Evolutionary conservation across 2,329 filamentous ascomycete species (phyloP).

Genomic region (Phialophora expanda): DNA sequence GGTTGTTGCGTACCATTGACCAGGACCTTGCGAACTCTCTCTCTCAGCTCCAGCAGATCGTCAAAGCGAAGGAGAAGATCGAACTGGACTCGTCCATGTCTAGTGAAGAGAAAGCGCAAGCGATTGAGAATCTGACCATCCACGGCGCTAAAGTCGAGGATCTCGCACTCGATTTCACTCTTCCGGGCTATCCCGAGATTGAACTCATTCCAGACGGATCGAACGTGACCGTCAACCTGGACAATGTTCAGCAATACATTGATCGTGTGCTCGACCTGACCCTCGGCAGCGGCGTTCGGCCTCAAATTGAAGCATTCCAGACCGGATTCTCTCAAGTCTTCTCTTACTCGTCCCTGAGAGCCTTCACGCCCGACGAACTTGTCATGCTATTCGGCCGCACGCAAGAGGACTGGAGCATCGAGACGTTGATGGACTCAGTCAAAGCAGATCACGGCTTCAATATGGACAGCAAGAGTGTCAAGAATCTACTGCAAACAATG

Average conservation of each 20-base stretch:
- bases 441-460: constrained; percentile 99
- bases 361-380: constrained; percentile 93
- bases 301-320: constrained; percentile 89
- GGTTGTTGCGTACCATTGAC: constrained; percentile 88
- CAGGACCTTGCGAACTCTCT: constrained; percentile 83
- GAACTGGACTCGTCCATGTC: constrained; percentile 72
- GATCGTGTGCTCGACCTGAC: constrained; percentile 92
- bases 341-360: constrained; percentile 86
- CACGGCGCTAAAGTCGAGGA: constrained; percentile 83
- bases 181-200: constrained; percentile 87
- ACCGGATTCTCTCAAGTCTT: constrained; percentile 94
- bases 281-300: constrained; percentile 81
- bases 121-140: constrained; percentile 71
- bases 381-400: constrained; percentile 92
- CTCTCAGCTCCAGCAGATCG: constrained; percentile 85
- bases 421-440: constrained; percentile 97
- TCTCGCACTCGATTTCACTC: constrained; percentile 87
- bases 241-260: constrained; percentile 88
- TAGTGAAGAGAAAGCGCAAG: constrained; percentile 71
- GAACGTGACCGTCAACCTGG: constrained; percentile 77
- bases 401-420: constrained; percentile 96
- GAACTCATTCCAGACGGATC: constrained; percentile 78
- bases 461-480: constrained; percentile 95
- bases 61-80: constrained; percentile 78
- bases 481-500: constrained; percentile 92